A percentile compares a stretch with the other conserved stretches of the same genome.
Evolutionary conservation across 2,329 filamentous ascomycete species (phyloP).

Genomic region (Fusarium sublunatum): DNA sequence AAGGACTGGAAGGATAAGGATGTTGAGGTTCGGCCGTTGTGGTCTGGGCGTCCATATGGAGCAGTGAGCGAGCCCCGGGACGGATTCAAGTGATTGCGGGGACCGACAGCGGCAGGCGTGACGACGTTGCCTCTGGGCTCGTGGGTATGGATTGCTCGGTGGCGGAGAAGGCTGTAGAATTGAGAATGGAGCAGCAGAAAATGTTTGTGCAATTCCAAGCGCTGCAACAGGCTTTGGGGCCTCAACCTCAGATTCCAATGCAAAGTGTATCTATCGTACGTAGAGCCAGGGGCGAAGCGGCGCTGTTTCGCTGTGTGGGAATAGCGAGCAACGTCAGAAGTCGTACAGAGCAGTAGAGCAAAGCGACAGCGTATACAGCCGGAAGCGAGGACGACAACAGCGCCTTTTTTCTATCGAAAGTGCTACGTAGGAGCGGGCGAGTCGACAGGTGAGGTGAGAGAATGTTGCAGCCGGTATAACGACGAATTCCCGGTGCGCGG

Average conservation of each 20-base stretch:
- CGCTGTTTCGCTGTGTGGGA: slow-evolving; percentile 44
- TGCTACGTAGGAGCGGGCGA: slow-evolving; percentile 20
- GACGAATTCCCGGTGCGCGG: slow-evolving; percentile 39
- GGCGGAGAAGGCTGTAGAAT: slow-evolving; percentile 33
- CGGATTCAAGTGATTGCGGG: slow-evolving; percentile 39
- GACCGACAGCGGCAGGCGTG: slow-evolving; percentile 40
- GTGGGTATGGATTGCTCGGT: slow-evolving; percentile 32
- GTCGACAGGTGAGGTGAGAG: slow-evolving; percentile 6
- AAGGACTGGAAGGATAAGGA: slow-evolving; percentile 52
- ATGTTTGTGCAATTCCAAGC: slow-evolving; percentile 24
- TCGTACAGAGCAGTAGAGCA: slow-evolving; percentile 31
- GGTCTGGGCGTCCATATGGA: slow-evolving; percentile 56
- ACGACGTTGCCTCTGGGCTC: slow-evolving; percentile 37
- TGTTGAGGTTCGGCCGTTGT: slow-evolving; percentile 54
- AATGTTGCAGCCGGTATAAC: slow-evolving; percentile 36
- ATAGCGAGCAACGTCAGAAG: slow-evolving; percentile 37
- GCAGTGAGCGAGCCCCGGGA: slow-evolving; percentile 48
- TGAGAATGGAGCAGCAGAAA: slow-evolving; percentile 28
- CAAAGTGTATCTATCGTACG: slow-evolving; percentile 20
- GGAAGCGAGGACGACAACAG: slow-evolving; percentile 36
- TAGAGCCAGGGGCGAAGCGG: slow-evolving; percentile 37
- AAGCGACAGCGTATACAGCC: slow-evolving; percentile 34
- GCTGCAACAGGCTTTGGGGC: slow-evolving; percentile 23
- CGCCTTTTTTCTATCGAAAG: slow-evolving; percentile 25
- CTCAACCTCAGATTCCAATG: slow-evolving; percentile 42